Evolutionary conservation across 164 flowering plant species (phyloP).

Genomic region (Liriodendron chinense): DNA sequence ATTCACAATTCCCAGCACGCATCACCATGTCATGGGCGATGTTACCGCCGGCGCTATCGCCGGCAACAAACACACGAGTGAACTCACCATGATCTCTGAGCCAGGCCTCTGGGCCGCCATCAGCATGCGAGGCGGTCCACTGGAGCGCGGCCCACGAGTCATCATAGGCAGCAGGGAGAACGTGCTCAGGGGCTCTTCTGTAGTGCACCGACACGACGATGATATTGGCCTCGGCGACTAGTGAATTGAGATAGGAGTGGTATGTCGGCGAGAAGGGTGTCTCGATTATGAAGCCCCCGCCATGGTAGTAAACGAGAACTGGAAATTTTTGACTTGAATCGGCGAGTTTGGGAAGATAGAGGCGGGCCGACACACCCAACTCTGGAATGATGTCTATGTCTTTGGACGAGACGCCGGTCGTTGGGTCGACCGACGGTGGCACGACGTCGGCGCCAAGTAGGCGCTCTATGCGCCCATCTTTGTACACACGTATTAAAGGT

Average conservation of each 20-base stretch:
- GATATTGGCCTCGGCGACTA: neutral
- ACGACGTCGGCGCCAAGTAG: conserved; percentile 15
- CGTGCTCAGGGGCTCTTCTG: conserved; percentile 9
- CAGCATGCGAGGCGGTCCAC: neutral
- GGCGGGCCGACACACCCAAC: conserved; percentile 26
- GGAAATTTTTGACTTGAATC: neutral
- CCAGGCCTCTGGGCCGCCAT: neutral
- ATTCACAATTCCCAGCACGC: neutral
- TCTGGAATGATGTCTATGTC: conserved; percentile 28
- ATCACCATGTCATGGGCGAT: conserved; percentile 6
- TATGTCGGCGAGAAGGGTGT: neutral
- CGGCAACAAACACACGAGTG: neutral
- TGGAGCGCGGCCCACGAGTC: conserved; percentile 7
- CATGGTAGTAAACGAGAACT: conserved; percentile 9
- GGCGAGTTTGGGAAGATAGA: conserved; percentile 33
- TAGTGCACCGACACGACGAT: conserved; percentile 8
- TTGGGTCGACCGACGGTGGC: conserved; percentile 25
- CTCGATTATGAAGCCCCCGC: conserved; percentile 6
- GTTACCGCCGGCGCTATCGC: conserved; percentile 15
- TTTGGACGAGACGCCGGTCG: conserved; percentile 45
- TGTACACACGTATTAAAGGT: conserved; percentile 38
- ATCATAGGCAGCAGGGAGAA: conserved; percentile 5
- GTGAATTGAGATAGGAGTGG: neutral
- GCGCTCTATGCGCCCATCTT: conserved; percentile 41
- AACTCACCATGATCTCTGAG: conserved; percentile 11